Evolutionary conservation across 1,284 basidiomycete genomes (phyloP).

Genomic region (Naganishia sp.): DNA sequence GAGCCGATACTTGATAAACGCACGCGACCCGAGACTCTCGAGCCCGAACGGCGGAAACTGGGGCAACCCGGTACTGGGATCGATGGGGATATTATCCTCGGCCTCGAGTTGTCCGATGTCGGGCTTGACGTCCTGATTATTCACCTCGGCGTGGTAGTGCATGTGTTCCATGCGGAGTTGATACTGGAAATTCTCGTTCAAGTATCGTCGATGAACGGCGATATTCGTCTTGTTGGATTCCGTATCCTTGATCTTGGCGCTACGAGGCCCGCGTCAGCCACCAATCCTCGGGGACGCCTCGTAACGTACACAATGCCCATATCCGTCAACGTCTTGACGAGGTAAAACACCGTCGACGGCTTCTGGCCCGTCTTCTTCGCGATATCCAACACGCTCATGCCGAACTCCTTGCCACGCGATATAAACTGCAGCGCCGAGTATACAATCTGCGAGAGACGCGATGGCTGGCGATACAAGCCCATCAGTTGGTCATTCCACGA

Average conservation of each 20-base stretch:
- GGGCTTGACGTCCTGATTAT: not conserved
- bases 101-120: not conserved
- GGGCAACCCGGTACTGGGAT: slow-evolving; percentile 22
- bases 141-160: not conserved
- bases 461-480: not conserved
- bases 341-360: slow-evolving; percentile 30
- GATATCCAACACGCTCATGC: slow-evolving; percentile 25
- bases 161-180: slow-evolving; percentile 19
- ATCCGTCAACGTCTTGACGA: slow-evolving; percentile 32
- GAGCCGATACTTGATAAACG: slow-evolving; percentile 31
- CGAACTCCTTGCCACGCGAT: slow-evolving; percentile 15
- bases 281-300: not conserved
- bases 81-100: slow-evolving; percentile 21
- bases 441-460: slow-evolving; percentile 18
- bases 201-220: slow-evolving; percentile 31
- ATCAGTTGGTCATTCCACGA: not conserved
- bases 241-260: slow-evolving; percentile 33
- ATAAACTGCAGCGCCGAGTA: slow-evolving; percentile 25
- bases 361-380: slow-evolving; percentile 26
- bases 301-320: slow-evolving; percentile 32
- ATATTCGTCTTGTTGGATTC: slow-evolving; percentile 28
- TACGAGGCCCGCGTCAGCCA: not conserved
- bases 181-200: slow-evolving; percentile 21
- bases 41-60: slow-evolving; percentile 31
- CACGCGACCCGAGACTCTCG: slow-evolving; percentile 13